Evolutionary conservation across 148 eudicot species (phyloP), one percentile per base, ranked within the genome.

Genomic region (Rhododendron williamsianum): DNA sequence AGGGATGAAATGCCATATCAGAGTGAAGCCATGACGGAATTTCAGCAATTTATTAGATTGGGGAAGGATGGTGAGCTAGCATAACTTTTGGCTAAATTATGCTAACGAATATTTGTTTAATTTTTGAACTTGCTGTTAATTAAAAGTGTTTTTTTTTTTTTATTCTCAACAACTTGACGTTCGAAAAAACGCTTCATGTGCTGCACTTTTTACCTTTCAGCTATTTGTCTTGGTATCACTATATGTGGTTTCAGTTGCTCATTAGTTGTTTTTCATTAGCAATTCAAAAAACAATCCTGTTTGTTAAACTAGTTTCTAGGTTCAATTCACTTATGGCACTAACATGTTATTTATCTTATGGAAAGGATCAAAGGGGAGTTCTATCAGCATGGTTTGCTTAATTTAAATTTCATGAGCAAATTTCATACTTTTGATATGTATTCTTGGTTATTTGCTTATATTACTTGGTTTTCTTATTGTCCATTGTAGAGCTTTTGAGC

Each of bases 31-130:
- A 25, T 85, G 27, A 94, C 98, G 3, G 90, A 88, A 1, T 95
- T 96, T 71, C 98, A 96, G 73, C 90, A 81, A 1, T 91, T 88
- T 43, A 95, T 96, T 33, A 91, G 99, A 79, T 49, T 95, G 49
- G 79, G 84, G 25, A 91, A 91, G 82, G 90, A 92, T 81, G 95
- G 96, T 94, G 25, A 86, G 90, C 5, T 49, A 9, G 9, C 21
- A 0, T 80, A 73, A 77, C 0, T 18, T 67, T 38, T 67, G 74
- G 74, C 74, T 27, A 69, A 69, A 27, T 12, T 69, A 27, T 69
- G 36, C 36, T 9, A 23, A 23, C 25, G 12, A 65, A 65, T n/a
- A 65, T 65, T 65, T 25, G 11, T 65, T 65, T 25, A n/a, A 9
- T 2, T 65, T 2, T 11, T 48, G 9, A 48, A 48, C 51, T 48